These are phyloP conservation scores for Cercophora newfieldiana DNA, from an alignment of 495 filamentous ascomycete species.

Conservation along the genomic window DNA sequence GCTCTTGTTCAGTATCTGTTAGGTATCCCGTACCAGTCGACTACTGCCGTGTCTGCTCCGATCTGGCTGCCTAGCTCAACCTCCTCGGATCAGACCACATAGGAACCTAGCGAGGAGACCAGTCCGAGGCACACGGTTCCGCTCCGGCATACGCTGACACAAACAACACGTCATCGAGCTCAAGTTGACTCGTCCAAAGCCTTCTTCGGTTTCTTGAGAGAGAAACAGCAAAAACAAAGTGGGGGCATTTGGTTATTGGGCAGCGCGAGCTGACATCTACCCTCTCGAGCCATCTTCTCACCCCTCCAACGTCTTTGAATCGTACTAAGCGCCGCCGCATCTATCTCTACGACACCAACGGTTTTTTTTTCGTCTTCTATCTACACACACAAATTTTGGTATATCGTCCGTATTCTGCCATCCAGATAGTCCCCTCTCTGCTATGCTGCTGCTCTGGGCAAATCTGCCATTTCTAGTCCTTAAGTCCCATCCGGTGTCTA, in stretches of 20 bases:
- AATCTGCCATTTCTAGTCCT: not conserved
- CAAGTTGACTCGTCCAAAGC: not conserved
- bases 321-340: no score
- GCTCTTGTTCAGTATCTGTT: not conserved
- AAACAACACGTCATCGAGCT: slow-evolving; percentile 5
- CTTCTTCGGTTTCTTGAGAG: not conserved
- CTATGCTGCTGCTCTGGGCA: not conserved
- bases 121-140: not conserved
- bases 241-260: not conserved
- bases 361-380: not conserved
- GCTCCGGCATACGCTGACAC: not conserved
- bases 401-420: not conserved
- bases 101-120: not conserved
- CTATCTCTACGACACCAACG: not conserved
- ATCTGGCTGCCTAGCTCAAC: not conserved
- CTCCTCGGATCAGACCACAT: slow-evolving; percentile 12
- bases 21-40: not conserved
- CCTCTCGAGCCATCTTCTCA: not conserved
- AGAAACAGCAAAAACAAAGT: not conserved
- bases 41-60: not conserved
- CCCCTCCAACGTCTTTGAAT: no score
- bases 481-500: not conserved
- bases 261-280: not conserved
- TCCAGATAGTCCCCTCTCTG: not conserved
- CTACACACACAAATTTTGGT: not conserved